A percentile compares a stretch with the other conserved stretches of the same genome.
These are phyloP conservation scores for Hydrangea macrophylla DNA, from an alignment of 148 eudicot genomes.

Conservation along the genomic window DNA sequence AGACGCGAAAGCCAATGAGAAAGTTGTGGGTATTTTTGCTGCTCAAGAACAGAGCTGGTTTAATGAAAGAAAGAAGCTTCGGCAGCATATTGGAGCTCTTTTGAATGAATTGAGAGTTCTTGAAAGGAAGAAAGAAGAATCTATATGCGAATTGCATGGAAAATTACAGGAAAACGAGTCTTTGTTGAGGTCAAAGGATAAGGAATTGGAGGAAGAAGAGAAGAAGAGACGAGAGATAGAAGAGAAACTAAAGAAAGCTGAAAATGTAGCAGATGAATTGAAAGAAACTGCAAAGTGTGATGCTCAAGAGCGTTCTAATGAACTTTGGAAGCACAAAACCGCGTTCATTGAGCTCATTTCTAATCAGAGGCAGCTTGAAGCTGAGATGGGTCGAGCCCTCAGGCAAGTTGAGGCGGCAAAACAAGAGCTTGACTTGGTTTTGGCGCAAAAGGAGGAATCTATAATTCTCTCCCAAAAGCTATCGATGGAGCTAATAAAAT, in stretches of 20 bases:
- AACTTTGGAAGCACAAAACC: slow-evolving; percentile 73
- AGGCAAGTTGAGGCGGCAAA: slow-evolving; percentile 75
- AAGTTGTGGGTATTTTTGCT: slow-evolving; percentile 77
- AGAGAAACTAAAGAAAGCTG: slow-evolving; percentile 41
- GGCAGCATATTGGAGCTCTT: slow-evolving; percentile 58
- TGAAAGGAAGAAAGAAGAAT: slow-evolving; percentile 40
- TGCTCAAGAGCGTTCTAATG: slow-evolving; percentile 53
- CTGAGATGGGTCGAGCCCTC: slow-evolving; percentile 73
- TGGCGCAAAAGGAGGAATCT: slow-evolving; percentile 73
- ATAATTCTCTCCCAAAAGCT: slow-evolving; percentile 56
- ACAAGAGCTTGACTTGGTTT: slow-evolving; percentile 51
- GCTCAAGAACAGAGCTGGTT: slow-evolving; percentile 85
- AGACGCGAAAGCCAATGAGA: slow-evolving; percentile 90
- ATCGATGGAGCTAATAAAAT: slow-evolving; percentile 63
- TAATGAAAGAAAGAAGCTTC: slow-evolving; percentile 58
- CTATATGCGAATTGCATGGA: slow-evolving; percentile 43
- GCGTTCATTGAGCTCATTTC: slow-evolving; percentile 93
- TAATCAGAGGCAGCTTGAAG: slow-evolving; percentile 79
- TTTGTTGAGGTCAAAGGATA: slow-evolving; percentile 49
- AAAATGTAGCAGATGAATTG: slow-evolving; percentile 44
- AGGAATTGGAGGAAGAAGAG: slow-evolving; percentile 46
- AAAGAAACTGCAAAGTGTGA: slow-evolving; percentile 50
- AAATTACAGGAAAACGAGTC: slow-evolving; percentile 49
- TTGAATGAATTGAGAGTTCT: slow-evolving; percentile 52
- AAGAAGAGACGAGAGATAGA: slow-evolving; percentile 54